Percentiles rank a stretch among this genome's conserved stretches.
Evolutionary conservation across 2,329 filamentous ascomycete genomes (phyloP).

Genomic region (Keithomyces neogunnii): DNA sequence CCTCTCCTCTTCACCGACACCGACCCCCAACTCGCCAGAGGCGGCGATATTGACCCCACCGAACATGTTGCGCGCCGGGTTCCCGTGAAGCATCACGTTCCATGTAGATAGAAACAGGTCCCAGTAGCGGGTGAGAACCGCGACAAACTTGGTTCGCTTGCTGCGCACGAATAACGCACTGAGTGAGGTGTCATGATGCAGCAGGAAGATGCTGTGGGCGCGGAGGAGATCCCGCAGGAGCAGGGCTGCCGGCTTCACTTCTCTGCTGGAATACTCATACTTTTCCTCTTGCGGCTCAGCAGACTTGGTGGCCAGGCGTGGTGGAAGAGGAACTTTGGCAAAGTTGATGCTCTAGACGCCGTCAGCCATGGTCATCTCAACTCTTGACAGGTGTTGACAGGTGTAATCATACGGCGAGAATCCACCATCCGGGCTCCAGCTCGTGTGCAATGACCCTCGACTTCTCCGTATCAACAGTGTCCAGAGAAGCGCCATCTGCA

Average conservation of each 20-base stretch:
- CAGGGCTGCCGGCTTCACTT: slow-evolving; percentile 75
- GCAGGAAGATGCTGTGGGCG: slow-evolving; percentile 74
- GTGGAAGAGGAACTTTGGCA: slow-evolving; percentile 60
- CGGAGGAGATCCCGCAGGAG: slow-evolving; percentile 73
- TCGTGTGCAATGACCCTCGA: slow-evolving; percentile 77
- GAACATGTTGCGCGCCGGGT: slow-evolving; percentile 72
- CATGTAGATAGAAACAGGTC: slow-evolving; percentile 60
- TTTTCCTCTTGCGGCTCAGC: slow-evolving; percentile 31
- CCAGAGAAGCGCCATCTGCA: slow-evolving; percentile 65
- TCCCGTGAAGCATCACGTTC: slow-evolving; percentile 86
- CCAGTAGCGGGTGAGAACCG: slow-evolving; percentile 74
- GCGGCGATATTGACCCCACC: slow-evolving; percentile 81
- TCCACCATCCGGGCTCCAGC: slow-evolving; percentile 90
- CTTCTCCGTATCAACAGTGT: slow-evolving; percentile 86
- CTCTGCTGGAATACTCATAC: slow-evolving; percentile 79
- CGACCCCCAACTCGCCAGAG: slow-evolving; percentile 84
- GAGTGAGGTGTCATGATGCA: slow-evolving; percentile 77
- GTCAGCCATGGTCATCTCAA: too few species aligned
- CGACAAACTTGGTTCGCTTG: slow-evolving; percentile 60
- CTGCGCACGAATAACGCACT: slow-evolving; percentile 58
- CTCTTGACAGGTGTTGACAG: not conserved
- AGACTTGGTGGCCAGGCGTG: slow-evolving; percentile 35
- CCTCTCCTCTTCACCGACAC: slow-evolving; percentile 91
- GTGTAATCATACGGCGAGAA: slow-evolving; percentile 64
- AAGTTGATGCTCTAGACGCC: slow-evolving; percentile 53